These are phyloP conservation scores for Paracamarosporium sp. DNA, from an alignment of 2,329 filamentous ascomycete genomes.

Conservation along the genomic window DNA sequence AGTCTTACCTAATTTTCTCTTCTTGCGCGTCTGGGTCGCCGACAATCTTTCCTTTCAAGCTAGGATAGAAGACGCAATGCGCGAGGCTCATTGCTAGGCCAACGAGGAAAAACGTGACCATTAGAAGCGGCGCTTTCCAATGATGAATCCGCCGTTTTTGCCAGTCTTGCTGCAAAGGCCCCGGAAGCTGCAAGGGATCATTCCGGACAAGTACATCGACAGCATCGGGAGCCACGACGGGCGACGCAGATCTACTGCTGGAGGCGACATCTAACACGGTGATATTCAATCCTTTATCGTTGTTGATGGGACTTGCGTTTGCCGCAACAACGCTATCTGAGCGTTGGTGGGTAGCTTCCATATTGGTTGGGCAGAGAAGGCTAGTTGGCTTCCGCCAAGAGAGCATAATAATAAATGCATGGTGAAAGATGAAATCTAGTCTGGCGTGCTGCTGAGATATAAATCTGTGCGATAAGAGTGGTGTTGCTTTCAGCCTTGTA, in stretches of 20 bases:
- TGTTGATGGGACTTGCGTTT: not conserved
- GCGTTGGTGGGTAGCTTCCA: not conserved
- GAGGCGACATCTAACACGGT: not conserved
- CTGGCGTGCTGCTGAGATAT: not conserved
- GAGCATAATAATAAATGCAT: no score
- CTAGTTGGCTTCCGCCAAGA: no score
- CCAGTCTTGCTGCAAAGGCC: not conserved
- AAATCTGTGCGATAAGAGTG: not conserved
- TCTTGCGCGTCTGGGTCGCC: slow-evolving; percentile 17
- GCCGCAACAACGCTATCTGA: not conserved
- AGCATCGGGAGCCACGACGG: not conserved
- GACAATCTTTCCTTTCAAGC: slow-evolving; percentile 13
- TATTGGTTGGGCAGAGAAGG: not conserved
- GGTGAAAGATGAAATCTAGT: not conserved
- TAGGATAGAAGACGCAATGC: slow-evolving; percentile 21
- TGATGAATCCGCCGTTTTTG: slow-evolving; percentile 3
- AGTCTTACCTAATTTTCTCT: slow-evolving; percentile 16
- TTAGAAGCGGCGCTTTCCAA: slow-evolving; percentile 19
- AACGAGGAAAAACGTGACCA: slow-evolving; percentile 14
- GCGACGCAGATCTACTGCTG: not conserved
- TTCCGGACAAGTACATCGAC: not conserved
- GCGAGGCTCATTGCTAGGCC: slow-evolving; percentile 20
- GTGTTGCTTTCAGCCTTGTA: not conserved
- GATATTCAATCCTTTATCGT: not conserved
- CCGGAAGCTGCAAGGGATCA: not conserved